Evolutionary conservation across 139 green algal species (phyloP), one percentile per base, ranked within the genome.

Genomic region (Yamagishiella unicocca): DNA sequence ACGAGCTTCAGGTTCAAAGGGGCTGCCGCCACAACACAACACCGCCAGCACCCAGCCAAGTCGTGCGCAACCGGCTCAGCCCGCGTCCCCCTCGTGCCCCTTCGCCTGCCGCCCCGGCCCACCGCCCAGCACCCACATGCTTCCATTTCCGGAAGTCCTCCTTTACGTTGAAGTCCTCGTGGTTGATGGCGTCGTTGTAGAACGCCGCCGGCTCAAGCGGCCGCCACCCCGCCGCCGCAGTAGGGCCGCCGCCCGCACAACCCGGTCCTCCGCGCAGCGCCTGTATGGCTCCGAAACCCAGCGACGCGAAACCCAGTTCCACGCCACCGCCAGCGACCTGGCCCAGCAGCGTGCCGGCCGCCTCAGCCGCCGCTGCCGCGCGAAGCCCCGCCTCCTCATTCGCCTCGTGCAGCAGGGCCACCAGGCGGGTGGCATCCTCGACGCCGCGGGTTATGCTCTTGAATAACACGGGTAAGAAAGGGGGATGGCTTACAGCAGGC

Each of bases 171-270:
- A 97, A 96, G 58, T 97, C 94, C 25, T 96, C 93, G 25, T 93
- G 92, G 76, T 97, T 97, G 53, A 97, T 88, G 0, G 95, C 95
- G 80, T 96, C 94, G 76, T 96, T 96, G 84, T 97, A 97, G 68
- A 97, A 97, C 24, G 92, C 89, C 22, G 85, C 43, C 37, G 89
- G 88, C 1, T 87, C 78, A 37, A 95, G 40, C 8, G 85, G 76
- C 14, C 78, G 76, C 29, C 61, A 85, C 2, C 79, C 79, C 29
- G 79, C 61, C 24, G 40, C 61, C 21, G 8, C 1, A 22, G 70
- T 12, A 10, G 55, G 14, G 27, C 77, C 24, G 31, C 27, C 27
- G 40, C 77, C 76, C 21, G n/a, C n/a, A n/a, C n/a, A n/a, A n/a
- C n/a, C n/a, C n/a, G n/a, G n/a, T n/a, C n/a, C n/a, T n/a, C 53